phyloP scores from a whole-genome alignment of 2,329 filamentous ascomycete species.

The Aureobasidium melanogenum region DNA sequence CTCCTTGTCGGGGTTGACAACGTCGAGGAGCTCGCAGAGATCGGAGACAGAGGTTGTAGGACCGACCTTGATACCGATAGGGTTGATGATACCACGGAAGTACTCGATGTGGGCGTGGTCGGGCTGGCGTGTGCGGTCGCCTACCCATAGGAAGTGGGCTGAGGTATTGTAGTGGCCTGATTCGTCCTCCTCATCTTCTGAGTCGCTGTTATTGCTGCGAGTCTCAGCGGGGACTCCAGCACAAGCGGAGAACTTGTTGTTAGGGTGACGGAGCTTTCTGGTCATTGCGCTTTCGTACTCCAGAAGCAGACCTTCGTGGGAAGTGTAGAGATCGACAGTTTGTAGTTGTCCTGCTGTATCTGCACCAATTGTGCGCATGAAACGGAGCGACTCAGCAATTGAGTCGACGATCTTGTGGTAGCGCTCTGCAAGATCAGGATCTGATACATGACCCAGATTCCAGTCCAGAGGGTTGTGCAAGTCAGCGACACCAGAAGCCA shows the following conservation, averaged over 20 bases:
- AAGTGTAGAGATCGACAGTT: slow-evolving; percentile 90
- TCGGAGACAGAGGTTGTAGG: slow-evolving; percentile 72
- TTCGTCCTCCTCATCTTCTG: slow-evolving; percentile 19
- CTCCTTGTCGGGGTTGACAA: slow-evolving; percentile 74
- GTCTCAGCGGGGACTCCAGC: slow-evolving; percentile 5
- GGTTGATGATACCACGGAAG: slow-evolving; percentile 92
- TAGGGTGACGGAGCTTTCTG: slow-evolving; percentile 59
- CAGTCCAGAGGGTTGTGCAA: slow-evolving; percentile 90
- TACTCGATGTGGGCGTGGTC: slow-evolving; percentile 94
- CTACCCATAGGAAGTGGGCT: slow-evolving; percentile 96
- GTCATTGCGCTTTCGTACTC: slow-evolving; percentile 92
- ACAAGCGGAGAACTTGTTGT: slow-evolving; percentile 28
- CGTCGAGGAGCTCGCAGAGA: slow-evolving; percentile 68
- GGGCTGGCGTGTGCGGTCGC: slow-evolving; percentile 88
- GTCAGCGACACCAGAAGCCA: slow-evolving; percentile 85
- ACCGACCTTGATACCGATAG: slow-evolving; percentile 92
- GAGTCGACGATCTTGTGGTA: slow-evolving; percentile 78
- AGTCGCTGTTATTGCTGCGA: slow-evolving; percentile 15
- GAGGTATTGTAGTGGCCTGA: slow-evolving; percentile 87
- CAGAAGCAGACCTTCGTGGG: slow-evolving; percentile 85
- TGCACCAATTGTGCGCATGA: slow-evolving; percentile 89
- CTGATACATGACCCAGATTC: slow-evolving; percentile 84
- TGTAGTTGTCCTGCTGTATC: slow-evolving; percentile 76
- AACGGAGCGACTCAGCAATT: slow-evolving; percentile 83
- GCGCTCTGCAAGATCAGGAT: slow-evolving; percentile 72